Evolutionary conservation across 768 basidiomycete genomes (phyloP).

Genomic region (Lentinula raphanica): DNA sequence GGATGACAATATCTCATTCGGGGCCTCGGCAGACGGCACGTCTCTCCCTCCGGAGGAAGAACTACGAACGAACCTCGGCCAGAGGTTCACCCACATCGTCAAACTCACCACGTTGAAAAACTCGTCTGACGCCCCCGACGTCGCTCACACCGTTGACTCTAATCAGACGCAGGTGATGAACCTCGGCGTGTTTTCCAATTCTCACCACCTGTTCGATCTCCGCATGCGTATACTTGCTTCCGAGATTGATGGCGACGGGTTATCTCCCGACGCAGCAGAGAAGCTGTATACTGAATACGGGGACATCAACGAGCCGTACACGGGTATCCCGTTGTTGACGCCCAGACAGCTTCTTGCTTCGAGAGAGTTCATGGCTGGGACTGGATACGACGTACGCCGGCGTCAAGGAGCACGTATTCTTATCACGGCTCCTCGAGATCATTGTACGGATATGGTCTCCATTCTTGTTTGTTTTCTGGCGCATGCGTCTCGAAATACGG

Average conservation of each 20-base stretch:
- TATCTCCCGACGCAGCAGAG: slow-evolving; percentile 1
- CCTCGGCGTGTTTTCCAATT: background rate
- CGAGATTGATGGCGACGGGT: background rate
- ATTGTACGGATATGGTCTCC: slow-evolving; percentile 17
- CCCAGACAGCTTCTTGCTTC: slow-evolving; percentile 14
- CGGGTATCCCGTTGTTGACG: slow-evolving; percentile 13
- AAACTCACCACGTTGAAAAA: slow-evolving; percentile 6
- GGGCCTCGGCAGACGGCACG: background rate
- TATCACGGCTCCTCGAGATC: slow-evolving; percentile 19
- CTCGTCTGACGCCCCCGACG: slow-evolving; percentile 5
- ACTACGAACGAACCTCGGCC: slow-evolving; percentile 7
- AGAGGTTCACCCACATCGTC: slow-evolving; percentile 14
- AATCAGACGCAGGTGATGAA: background rate
- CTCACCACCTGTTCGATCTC: background rate
- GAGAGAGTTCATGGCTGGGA: slow-evolving; percentile 13
- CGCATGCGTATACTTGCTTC: background rate
- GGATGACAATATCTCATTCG: slow-evolving; percentile 14
- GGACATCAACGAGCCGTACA: slow-evolving; percentile 8
- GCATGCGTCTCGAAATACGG: slow-evolving; percentile 7
- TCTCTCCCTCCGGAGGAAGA: slow-evolving; percentile 1
- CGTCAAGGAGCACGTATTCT: slow-evolving; percentile 7
- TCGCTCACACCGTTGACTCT: slow-evolving; percentile 5
- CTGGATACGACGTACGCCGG: background rate
- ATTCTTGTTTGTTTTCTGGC: slow-evolving; percentile 13
- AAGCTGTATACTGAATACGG: slow-evolving; percentile 11